Evolutionary conservation across 805 yeast genomes (phyloP), one percentile per base, ranked within the genome.

Genomic region (Ogataea methanolica): DNA sequence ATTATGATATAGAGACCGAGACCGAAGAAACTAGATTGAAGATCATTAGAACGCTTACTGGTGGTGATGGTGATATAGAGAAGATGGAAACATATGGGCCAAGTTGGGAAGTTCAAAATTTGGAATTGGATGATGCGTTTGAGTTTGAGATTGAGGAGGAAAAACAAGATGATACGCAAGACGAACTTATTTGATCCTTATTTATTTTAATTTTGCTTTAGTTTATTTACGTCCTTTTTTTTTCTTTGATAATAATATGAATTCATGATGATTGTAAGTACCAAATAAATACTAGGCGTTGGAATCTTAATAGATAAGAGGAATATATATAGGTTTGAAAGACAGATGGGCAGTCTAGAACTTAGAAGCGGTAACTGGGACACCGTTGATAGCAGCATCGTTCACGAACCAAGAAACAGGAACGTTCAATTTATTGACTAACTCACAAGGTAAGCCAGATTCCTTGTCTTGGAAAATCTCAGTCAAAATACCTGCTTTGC

Each of bases 321-420:
- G 31, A 26, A 26, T 26, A 9, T 26, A 26, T 26, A 26, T 26
- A 26, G 11, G 31, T 26, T 7, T 26, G 11, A 14, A 5, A n/a
- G 11, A 16, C 6, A 9, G n/a, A 8, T 22, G 8, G 9, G 19
- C n/a, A 33, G 11, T 45, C 11, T 38, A 44, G 41, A 42, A 57
- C 42, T 56, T 51, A 1, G 56, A 50, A 5, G 55, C 42, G 9
- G 46, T 39, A 11, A 63, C 62, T 6, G 57, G 51, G 36, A 85
- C 88, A 26, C 86, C 88, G 19, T 73, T 69, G 36, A 88, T 69
- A 1, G 97, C 96, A n/a, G 76, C 80, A 46, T 79, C 78, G 65
- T 88, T 84, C 39, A 88, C 92, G 65, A 90, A 87, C 97, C 97
- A 91, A 41, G 75, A 62, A 9, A 86, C 89, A 17, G 80, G 76